Percentiles rank a stretch among this genome's conserved stretches.
phyloP scores from a whole-genome alignment of 2,329 filamentous ascomycete genomes.

The Tympanopsis confertula region DNA sequence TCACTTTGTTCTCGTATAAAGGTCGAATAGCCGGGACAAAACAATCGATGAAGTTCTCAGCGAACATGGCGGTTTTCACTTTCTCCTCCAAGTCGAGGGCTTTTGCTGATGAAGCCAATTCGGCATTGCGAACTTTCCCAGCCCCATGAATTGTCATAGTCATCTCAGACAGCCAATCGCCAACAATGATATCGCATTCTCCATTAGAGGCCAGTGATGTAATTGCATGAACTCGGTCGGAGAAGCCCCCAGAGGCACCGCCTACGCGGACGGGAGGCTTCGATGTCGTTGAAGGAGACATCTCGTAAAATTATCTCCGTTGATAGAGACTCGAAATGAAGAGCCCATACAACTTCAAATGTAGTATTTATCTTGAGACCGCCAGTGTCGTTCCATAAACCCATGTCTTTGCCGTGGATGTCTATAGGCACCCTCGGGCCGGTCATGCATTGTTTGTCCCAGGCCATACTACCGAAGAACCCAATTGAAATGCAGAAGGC shows the following conservation, averaged over 20 bases:
- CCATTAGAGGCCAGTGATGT: slow-evolving; percentile 9
- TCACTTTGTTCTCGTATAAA: slow-evolving; percentile 9
- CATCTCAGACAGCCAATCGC: slow-evolving; percentile 9
- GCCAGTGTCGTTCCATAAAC: too few species aligned
- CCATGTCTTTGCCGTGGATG: too few species aligned
- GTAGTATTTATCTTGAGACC: too few species aligned
- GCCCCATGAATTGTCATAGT: slow-evolving; percentile 11
- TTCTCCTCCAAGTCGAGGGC: slow-evolving; percentile 5
- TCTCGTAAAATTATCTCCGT: too few species aligned
- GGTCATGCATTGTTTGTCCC: too few species aligned
- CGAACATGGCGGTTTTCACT: slow-evolving; percentile 9
- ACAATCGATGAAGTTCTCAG: slow-evolving; percentile 13
- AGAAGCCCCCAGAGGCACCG: slow-evolving; percentile 16
- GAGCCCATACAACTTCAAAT: too few species aligned
- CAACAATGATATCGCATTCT: slow-evolving; percentile 8
- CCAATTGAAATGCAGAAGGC: too few species aligned
- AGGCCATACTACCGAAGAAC: too few species aligned
- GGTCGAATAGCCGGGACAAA: slow-evolving; percentile 12
- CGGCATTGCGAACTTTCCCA: slow-evolving; percentile 9
- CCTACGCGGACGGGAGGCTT: slow-evolving; percentile 15
- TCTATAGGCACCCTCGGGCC: too few species aligned
- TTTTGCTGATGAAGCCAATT: too few species aligned
- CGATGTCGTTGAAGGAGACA: slow-evolving; percentile 14
- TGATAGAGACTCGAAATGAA: too few species aligned
- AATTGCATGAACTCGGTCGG: slow-evolving; percentile 17